Conservation (phyloP, 805 yeast species). For the Starmerella potacharoeniae region DNA sequence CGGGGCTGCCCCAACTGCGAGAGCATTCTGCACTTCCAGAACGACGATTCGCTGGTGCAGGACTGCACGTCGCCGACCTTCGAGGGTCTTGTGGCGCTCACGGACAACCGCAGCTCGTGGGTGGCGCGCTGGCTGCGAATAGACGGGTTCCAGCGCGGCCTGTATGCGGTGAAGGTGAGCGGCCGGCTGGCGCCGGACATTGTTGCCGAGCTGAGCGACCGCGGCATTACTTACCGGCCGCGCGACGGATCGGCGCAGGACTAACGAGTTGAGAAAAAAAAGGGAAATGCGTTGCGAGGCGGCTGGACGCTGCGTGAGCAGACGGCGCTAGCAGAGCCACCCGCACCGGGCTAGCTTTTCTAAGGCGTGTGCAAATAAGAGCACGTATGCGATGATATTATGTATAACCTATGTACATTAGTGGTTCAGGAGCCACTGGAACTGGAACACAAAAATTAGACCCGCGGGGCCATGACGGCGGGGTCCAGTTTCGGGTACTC, state of each 20-base stretch:
- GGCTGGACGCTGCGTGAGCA: too few relatives aligned
- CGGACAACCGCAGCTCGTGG: constrained; percentile 81
- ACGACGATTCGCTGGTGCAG: constrained; percentile 72
- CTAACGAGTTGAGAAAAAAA: constrained; percentile 10
- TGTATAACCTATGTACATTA: background rate
- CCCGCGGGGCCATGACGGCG: background rate
- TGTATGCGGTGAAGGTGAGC: constrained; percentile 86
- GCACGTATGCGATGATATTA: too few relatives aligned
- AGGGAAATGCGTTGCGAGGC: too few relatives aligned
- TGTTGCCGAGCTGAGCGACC: constrained; percentile 55
- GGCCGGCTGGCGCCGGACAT: constrained; percentile 87
- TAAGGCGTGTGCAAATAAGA: background rate
- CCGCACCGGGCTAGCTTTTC: too few relatives aligned
- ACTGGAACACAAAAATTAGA: too few relatives aligned
- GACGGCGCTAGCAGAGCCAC: too few relatives aligned
- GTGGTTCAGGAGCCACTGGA: background rate
- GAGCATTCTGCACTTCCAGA: constrained; percentile 61
- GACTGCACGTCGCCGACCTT: constrained; percentile 93
- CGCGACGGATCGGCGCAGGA: constrained; percentile 65
- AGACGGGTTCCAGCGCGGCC: constrained; percentile 75
- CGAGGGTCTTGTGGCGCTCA: constrained; percentile 87
- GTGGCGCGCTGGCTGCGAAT: constrained; percentile 93
- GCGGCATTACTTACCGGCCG: constrained; percentile 79
- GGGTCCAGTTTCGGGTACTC: constrained; percentile 14
- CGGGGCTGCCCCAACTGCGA: constrained; percentile 97